Base-by-base conservation (phyloP, 163 green algal species). In the Picocystis sp. region DNA sequence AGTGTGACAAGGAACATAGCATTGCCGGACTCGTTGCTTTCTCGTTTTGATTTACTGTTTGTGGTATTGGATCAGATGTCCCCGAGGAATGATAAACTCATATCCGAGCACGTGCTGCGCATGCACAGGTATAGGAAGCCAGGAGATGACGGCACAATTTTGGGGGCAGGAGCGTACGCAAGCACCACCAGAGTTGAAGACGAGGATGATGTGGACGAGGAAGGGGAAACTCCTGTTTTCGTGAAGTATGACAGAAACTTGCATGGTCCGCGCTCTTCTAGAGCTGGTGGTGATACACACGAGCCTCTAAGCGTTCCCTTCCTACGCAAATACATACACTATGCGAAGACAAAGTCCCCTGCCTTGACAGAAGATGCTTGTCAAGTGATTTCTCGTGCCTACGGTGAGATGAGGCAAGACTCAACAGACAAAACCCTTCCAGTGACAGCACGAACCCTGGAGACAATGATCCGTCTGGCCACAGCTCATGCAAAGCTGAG, bases 1-100 rank as follows among this genome's bases (percentile, higher is more conserved):
- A 78, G 63, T 45, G 76, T 93, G 46, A 86, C 78, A n/a, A 73
- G 75, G 47, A 98, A 98, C 74, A 89, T 98, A 51, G 84, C 84
- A 51, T 75, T 98, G 58, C 90, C 89, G 25, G 90, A 96, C 76
- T 95, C 83, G 8, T 74, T 98, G 60, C 77, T 98, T 22, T 95
- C 83, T 1, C 86, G 90, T 48, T 98, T 98, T 62, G 90, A 98
- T 72, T 73, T 97, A 65, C 68, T 96, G 12, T 97, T 98, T 59
- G 80, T 97, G 25, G 76, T 97, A 54, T 73, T 93, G 22, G 90
- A 98, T 77, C 79, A 85, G 58, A 89, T 84, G 59, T 79, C 45
- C 64, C 76, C 10, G 57, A 77, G n/a, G 89, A 98, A 76, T 61
- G 75, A 22, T 53, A 75, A 71, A 74, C 83, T 55, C 55, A 85